Conservation (phyloP, 257 asterid genomes). For the Petunia axillaris region DNA sequence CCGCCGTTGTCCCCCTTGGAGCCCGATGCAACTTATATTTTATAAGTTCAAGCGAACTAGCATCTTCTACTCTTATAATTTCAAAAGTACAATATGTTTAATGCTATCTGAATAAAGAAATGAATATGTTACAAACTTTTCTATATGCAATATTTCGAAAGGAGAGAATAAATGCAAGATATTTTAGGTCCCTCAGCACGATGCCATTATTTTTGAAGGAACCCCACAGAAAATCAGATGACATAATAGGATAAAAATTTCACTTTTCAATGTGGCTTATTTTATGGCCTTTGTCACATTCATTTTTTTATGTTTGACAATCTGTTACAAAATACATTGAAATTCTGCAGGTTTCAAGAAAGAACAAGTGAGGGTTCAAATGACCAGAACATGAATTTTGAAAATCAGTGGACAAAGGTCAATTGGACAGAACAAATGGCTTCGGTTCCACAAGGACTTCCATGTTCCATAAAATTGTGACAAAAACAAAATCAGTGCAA, state of each 20-base stretch:
- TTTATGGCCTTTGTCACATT: neutral
- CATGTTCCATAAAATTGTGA: slow-evolving; percentile 53
- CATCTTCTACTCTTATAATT: too few species aligned
- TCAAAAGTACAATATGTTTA: too few species aligned
- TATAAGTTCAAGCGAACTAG: too few species aligned
- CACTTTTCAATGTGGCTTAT: neutral
- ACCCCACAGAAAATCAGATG: neutral
- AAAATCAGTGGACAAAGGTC: slow-evolving; percentile 63
- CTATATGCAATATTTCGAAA: too few species aligned
- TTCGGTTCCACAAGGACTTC: slow-evolving; percentile 56
- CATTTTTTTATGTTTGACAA: neutral
- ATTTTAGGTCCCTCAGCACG: neutral
- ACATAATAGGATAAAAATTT: neutral
- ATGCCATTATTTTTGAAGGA: neutral
- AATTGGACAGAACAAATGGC: slow-evolving; percentile 35
- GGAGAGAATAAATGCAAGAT: too few species aligned
- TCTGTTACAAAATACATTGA: neutral
- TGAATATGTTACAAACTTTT: too few species aligned
- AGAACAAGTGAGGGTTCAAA: slow-evolving; percentile 65
- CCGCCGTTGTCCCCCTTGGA: too few species aligned
- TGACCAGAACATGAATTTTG: slow-evolving; percentile 40
- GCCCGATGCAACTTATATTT: too few species aligned
- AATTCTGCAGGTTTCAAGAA: slow-evolving; percentile 54
- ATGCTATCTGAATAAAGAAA: too few species aligned
- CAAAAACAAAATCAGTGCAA: slow-evolving; percentile 58